Evolutionary conservation across 495 filamentous ascomycete species (phyloP).

Genomic region (Xylaria grammica): DNA sequence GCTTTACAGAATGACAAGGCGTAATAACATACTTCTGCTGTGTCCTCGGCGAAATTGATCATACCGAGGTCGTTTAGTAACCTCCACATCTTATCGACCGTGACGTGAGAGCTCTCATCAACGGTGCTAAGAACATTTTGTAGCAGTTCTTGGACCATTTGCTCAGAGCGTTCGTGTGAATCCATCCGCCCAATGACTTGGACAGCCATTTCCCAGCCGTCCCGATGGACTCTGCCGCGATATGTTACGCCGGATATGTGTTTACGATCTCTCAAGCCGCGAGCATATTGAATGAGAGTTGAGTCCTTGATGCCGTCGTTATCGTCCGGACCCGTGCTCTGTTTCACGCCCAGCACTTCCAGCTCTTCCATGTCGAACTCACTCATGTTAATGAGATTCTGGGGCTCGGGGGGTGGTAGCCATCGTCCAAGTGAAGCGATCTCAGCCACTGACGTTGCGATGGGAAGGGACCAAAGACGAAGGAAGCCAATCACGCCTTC

Average conservation of each 20-base stretch:
- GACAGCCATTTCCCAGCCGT: slow-evolving; percentile 88
- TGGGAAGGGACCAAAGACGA: slow-evolving; percentile 74
- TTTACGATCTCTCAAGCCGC: slow-evolving; percentile 53
- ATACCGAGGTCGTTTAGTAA: slow-evolving; percentile 73
- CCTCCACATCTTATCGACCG: slow-evolving; percentile 76
- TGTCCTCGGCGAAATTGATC: slow-evolving; percentile 69
- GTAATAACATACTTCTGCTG: slow-evolving; percentile 70
- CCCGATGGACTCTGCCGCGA: slow-evolving; percentile 47
- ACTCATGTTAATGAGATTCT: slow-evolving; percentile 47
- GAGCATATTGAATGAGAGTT: slow-evolving; percentile 75
- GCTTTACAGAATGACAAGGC: slow-evolving; percentile 7
- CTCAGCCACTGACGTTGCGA: slow-evolving; percentile 79
- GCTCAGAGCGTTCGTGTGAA: slow-evolving; percentile 64
- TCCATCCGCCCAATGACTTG: slow-evolving; percentile 76
- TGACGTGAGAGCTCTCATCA: slow-evolving; percentile 64
- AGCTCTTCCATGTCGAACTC: slow-evolving; percentile 60
- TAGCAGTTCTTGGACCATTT: slow-evolving; percentile 61
- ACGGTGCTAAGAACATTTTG: slow-evolving; percentile 66
- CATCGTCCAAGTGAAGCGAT: slow-evolving; percentile 76
- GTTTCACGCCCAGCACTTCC: slow-evolving; percentile 56
- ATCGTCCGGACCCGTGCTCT: slow-evolving; percentile 49
- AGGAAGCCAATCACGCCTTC: slow-evolving; percentile 76
- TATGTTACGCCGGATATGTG: slow-evolving; percentile 38
- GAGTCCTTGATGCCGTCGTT: slow-evolving; percentile 67
- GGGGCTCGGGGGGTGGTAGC: slow-evolving; percentile 62